Percentiles rank a stretch among this genome's conserved stretches.
Conservation (phyloP, 2,329 filamentous ascomycete genomes). For the Calonectria honghensis region DNA sequence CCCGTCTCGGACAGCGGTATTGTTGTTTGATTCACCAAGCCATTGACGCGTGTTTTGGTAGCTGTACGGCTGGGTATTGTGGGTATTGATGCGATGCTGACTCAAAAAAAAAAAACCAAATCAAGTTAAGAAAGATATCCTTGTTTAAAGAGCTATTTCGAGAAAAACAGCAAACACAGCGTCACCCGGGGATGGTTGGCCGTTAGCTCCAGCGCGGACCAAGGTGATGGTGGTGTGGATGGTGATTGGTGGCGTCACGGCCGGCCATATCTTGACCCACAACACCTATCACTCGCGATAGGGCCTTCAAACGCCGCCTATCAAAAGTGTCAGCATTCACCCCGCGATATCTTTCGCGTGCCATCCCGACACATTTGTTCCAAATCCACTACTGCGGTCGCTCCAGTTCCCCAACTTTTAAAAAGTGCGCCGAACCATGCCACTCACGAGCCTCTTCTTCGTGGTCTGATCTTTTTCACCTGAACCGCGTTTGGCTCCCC, state of each 20-base stretch:
- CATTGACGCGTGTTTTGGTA: background rate
- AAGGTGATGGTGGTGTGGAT: conserved; percentile 25
- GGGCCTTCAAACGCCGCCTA: conserved; percentile 45
- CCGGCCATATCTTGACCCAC: conserved; percentile 35
- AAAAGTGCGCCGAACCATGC: conserved; percentile 20
- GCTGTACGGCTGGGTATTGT: conserved; percentile 17
- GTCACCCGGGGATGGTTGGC: background rate
- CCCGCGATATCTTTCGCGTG: conserved; percentile 47
- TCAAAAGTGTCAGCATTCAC: conserved; percentile 35
- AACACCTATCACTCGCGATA: conserved; percentile 35
- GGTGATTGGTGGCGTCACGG: conserved; percentile 36
- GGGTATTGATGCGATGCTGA: background rate
- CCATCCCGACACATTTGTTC: conserved; percentile 23
- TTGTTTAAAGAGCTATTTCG: background rate
- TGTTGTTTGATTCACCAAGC: background rate
- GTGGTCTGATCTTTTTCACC: background rate
- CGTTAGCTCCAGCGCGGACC: background rate
- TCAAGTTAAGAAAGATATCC: background rate
- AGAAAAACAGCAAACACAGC: background rate
- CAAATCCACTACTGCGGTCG: background rate
- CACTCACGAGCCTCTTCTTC: background rate
- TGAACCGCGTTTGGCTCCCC: background rate
- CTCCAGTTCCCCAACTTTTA: conserved; percentile 35
- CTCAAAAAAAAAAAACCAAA: background rate
- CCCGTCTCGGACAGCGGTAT: conserved; percentile 1